Conservation (phyloP, 352 stramenopile species). For the Blastocystis sp. region DNA sequence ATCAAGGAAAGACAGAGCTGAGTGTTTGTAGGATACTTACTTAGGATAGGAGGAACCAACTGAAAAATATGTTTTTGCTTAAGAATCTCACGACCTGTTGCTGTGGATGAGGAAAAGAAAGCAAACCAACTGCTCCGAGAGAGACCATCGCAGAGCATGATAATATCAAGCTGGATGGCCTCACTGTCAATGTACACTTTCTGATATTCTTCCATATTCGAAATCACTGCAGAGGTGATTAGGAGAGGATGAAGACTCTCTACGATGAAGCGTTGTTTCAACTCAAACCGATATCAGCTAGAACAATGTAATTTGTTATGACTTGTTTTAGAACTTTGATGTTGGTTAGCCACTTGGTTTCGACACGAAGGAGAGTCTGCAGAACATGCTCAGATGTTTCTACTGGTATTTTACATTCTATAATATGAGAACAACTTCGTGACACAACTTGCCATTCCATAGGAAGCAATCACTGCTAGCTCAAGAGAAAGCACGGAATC, state of each 20-base stretch:
- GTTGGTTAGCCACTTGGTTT: not conserved
- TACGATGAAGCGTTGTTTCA: not conserved
- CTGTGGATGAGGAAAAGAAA: not conserved
- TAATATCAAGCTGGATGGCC: not conserved
- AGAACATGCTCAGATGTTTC: not conserved
- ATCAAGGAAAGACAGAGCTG: not conserved
- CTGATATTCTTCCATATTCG: not conserved
- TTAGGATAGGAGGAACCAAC: not conserved
- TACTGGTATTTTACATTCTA: not conserved
- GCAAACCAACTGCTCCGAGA: not conserved
- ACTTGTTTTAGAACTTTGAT: not conserved
- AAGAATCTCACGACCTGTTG: not conserved
- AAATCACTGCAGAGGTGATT: not conserved
- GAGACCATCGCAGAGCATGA: not conserved
- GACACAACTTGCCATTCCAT: not conserved
- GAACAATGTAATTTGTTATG: not conserved
- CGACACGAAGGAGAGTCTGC: not conserved
- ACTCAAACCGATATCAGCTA: not conserved
- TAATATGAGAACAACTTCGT: not conserved
- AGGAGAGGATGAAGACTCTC: not conserved
- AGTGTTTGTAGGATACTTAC: not conserved
- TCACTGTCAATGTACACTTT: not conserved
- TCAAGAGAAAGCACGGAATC: conserved; percentile 37
- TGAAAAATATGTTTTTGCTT: not conserved
- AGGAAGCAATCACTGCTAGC: conserved; percentile 4